phyloP scores from a whole-genome alignment of 176 grass and related monocot genomes.

The Aegilops umbellulata region DNA sequence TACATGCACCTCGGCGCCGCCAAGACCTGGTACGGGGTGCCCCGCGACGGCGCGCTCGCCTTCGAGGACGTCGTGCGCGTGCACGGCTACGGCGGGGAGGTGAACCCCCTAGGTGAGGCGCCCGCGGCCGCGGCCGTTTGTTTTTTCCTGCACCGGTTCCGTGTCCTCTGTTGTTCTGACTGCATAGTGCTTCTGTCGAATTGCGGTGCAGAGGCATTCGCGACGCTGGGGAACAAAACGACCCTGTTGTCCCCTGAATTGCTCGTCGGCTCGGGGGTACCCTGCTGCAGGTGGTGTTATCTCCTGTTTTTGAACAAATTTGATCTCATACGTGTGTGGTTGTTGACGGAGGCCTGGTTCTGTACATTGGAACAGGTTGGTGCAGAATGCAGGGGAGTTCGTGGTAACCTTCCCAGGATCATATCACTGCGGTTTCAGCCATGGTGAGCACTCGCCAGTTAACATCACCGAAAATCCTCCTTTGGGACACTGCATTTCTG shows the following conservation, averaged over 20 bases:
- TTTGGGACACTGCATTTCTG: neutral
- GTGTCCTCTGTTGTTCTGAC: neutral
- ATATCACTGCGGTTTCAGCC: conserved; percentile 88
- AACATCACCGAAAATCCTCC: neutral
- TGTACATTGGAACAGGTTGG: conserved; percentile 56
- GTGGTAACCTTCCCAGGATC: conserved; percentile 95
- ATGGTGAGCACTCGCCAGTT: conserved; percentile 50
- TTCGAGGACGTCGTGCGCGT: conserved; percentile 89
- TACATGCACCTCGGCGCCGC: conserved; percentile 80
- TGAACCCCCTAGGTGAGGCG: conserved; percentile 63
- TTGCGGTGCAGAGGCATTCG: conserved; percentile 67
- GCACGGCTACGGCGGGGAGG: conserved; percentile 73
- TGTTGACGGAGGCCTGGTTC: conserved; percentile 10
- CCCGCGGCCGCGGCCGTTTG: neutral
- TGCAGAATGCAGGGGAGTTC: conserved; percentile 97
- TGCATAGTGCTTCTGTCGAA: neutral
- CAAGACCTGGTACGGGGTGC: conserved; percentile 92
- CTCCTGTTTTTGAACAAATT: neutral
- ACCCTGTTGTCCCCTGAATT: conserved; percentile 93
- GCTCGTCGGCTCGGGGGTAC: conserved; percentile 69
- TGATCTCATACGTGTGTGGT: conserved; percentile 1
- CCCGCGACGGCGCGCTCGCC: conserved; percentile 67
- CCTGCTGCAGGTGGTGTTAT: conserved; percentile 75
- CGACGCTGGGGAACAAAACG: conserved; percentile 78
- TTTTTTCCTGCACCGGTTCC: neutral